Evolutionary conservation across 495 filamentous ascomycete genomes (phyloP), one percentile per base, ranked within the genome.

Genomic region (Friedmanniomyces simplex): DNA sequence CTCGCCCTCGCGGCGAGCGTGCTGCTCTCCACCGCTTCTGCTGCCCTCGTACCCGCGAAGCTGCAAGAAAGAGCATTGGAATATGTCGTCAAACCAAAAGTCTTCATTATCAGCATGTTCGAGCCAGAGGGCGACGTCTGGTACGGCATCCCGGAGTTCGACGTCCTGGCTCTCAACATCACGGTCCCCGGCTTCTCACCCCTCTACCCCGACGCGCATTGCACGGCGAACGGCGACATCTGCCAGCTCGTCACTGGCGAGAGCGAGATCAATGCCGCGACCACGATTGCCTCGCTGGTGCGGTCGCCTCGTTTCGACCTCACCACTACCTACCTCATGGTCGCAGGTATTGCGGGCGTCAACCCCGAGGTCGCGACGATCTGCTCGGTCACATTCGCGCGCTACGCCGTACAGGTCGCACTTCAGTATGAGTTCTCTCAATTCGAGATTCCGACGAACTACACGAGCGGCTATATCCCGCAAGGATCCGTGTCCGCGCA

Each of bases 71-170:
- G 49, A 49, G 39, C 59, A 11, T n/a, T 52, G 32, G 57, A 60
- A 32, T 49, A 26, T 18, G 59, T 58, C 5, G 39, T 82, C 54
- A 65, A 78, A 0, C 85, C 85, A 5, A 86, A 84, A 63, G 77
- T 86, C 39, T 80, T 88, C 61, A 82, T 88, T 55, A 75, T 88
- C 42, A 83, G 78, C 63, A 87, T 86, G 83, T 89, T 88, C 59
- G 69, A 67, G 12, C 81, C 80, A 0, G 86, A 88, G 71, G 82
- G 76, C n/a, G 74, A 81, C 18, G 73, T 76, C 16, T 88, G 85
- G 85, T 84, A 82, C 69, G 67, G 66, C 21, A 82, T 82, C 52
- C 73, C 81, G 36, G 74, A 82, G 14, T 81, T 83, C 62, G 66
- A 86, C 63, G 58, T 88, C 16, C 67, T 82, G 1, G 80, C 79